phyloP scores from a whole-genome alignment of 148 eudicot species.

The Heliosperma pusillum region DNA sequence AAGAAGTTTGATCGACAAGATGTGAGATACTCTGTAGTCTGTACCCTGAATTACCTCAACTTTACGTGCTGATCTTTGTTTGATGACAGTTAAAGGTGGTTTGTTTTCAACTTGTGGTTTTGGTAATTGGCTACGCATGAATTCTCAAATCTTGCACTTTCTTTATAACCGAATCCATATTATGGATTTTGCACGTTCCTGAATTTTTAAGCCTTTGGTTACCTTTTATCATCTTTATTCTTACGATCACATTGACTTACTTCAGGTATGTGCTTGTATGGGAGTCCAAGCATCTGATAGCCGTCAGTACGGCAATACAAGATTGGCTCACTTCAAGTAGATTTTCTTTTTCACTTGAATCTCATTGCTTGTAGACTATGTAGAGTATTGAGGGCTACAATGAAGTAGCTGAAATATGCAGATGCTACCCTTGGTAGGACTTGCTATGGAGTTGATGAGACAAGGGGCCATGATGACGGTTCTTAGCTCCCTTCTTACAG shows the following conservation, averaged over 20 bases:
- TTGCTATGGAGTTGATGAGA: constrained; percentile 80
- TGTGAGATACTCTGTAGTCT: neutral
- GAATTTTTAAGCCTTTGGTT: neutral
- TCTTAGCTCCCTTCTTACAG: constrained; percentile 64
- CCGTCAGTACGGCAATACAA: constrained; percentile 96
- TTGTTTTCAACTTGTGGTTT: neutral
- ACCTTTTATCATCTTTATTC: constrained; percentile 12
- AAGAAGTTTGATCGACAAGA: neutral
- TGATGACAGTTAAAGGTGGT: neutral
- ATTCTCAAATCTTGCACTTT: neutral
- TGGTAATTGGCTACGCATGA: neutral
- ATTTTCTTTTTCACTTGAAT: constrained; percentile 14
- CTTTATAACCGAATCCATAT: neutral
- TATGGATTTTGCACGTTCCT: neutral
- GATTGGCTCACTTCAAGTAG: constrained; percentile 98
- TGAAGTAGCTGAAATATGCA: constrained; percentile 18
- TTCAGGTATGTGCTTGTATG: constrained; percentile 89
- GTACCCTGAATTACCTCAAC: neutral
- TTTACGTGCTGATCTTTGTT: neutral
- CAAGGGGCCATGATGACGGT: constrained; percentile 99
- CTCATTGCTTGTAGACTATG: neutral
- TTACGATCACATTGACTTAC: constrained; percentile 11
- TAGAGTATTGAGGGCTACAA: neutral
- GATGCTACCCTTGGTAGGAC: constrained; percentile 41
- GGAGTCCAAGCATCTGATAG: constrained; percentile 93